Evolutionary conservation across 306 rosid species (phyloP).

Genomic region (Malus domestica): ASM211411v1 NC_041804.1:17659001-17659500

Average conservation of each 20-base stretch:
- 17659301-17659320: constrained; percentile 97
- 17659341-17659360: constrained; percentile 76
- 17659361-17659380: constrained; percentile 60
- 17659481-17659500: constrained; percentile 1
- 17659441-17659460: neutral
- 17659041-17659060: no score
- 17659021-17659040: no score
- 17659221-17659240: constrained; percentile 76
- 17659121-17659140: neutral
- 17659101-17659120: constrained; percentile 7
- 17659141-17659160: neutral
- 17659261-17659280: constrained; percentile 94
- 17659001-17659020: no score
- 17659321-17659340: constrained; percentile 91
- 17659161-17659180: constrained; percentile 17
- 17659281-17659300: constrained; percentile 95
- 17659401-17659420: constrained; percentile 45
- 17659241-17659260: constrained; percentile 74
- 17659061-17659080: no score
- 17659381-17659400: constrained; percentile 87
- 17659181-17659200: constrained; percentile 1
- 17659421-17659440: neutral
- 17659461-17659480: neutral
- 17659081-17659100: neutral
- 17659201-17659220: constrained; percentile 26